Conservation (phyloP, 2,329 filamentous ascomycete genomes). For the Pseudocercospora fijiensis region DNA sequence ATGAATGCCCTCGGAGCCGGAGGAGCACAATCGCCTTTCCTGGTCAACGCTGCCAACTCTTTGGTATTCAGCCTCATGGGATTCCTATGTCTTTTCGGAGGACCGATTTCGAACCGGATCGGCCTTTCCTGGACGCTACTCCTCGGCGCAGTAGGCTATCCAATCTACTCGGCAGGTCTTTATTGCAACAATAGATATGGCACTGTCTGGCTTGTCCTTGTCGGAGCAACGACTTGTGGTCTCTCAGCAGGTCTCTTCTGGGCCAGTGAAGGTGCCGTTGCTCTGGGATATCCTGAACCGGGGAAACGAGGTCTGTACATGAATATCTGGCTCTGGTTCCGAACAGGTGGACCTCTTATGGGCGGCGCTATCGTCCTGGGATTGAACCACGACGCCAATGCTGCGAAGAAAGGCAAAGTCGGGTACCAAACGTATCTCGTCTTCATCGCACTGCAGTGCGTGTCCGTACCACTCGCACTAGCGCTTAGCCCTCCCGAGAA, state of each 20-base stretch:
- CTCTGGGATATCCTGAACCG: slow-evolving; percentile 52
- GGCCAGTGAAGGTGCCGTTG: slow-evolving; percentile 53
- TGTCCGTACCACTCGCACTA: slow-evolving; percentile 42
- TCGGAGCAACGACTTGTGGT: slow-evolving; percentile 52
- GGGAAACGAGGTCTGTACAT: slow-evolving; percentile 50
- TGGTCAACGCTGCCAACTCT: slow-evolving; percentile 55
- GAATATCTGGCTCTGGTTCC: slow-evolving; percentile 53
- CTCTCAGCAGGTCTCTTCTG: slow-evolving; percentile 53
- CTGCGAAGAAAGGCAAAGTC: slow-evolving; percentile 39
- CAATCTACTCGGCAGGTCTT: slow-evolving; percentile 50
- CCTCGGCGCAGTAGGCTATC: slow-evolving; percentile 50
- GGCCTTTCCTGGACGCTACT: slow-evolving; percentile 49
- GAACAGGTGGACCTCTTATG: slow-evolving; percentile 51
- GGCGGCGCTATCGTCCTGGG: slow-evolving; percentile 51
- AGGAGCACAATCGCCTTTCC: slow-evolving; percentile 53
- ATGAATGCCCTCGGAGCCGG: slow-evolving; percentile 57
- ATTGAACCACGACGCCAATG: slow-evolving; percentile 50
- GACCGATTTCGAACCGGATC: slow-evolving; percentile 52
- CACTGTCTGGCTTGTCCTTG: slow-evolving; percentile 53
- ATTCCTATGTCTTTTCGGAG: slow-evolving; percentile 51
- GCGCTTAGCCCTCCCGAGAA: slow-evolving; percentile 45
- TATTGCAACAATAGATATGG: slow-evolving; percentile 54
- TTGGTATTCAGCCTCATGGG: slow-evolving; percentile 52
- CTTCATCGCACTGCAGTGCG: slow-evolving; percentile 45
- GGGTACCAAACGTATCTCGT: slow-evolving; percentile 45